Base-by-base conservation (phyloP, 2,329 filamentous ascomycete genomes). In the Myotisia sp. region DNA sequence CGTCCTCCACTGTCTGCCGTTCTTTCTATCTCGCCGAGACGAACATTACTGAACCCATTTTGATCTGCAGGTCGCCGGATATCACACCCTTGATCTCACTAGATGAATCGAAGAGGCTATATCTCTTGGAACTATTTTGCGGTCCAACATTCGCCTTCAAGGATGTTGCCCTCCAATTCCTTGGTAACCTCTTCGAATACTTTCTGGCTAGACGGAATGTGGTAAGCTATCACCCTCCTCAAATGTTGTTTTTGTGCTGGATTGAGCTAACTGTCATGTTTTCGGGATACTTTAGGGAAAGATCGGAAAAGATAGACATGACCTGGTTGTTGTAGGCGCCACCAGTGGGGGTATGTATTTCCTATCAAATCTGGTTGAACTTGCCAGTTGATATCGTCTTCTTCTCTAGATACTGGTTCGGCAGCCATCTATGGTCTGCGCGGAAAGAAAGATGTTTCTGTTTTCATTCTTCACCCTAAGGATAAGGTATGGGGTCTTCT, bases 71-170 rank as follows among this genome's bases (percentile, higher is more conserved):
- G 45, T 68, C 74, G 6, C 62, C 74, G 26, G 75, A 92, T 36
- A 74, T 83, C 26, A 85, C 83, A 0, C 90, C 90, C 0, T 61
- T 90, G 17, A 70, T 82, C 27, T 74, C 79, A n/a, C 67, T 94
- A 34, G 71, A 87, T 51, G 65, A 72, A 48, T 56, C 67, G 40
- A 67, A 72, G 45, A 79, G 87, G 53, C 65, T 94, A 26, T 76
- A 93, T 53, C 66, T 94, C 37, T 72, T 98, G 21, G 90, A 98
- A 59, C 71, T 98, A 27, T 98, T 95, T 68, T 87, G 95, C 55
- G 90, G 90, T 1, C 90, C 86, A 4, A 95, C 79, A 0, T 94
- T 85, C 54, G 80, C 87, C 2, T 95, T 95, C 67, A 93, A 95
- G 62, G 87, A 95, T 58, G 81, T 86, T 33, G 86, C 86, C 10